These are phyloP conservation scores for Kitagawia praeruptora DNA, from an alignment of 129 eudicot genomes.

Conservation along the genomic window DNA sequence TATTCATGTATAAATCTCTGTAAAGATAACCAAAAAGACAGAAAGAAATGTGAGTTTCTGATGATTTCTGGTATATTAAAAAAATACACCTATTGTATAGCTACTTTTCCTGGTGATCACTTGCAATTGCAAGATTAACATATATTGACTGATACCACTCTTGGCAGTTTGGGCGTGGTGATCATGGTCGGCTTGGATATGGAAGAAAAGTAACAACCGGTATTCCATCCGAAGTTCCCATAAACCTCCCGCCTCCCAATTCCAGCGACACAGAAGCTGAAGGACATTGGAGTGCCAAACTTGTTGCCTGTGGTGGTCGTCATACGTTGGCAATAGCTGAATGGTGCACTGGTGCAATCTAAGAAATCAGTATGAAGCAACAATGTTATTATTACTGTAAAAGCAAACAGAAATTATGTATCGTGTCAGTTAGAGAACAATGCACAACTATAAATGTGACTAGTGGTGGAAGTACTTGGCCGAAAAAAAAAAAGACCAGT, in stretches of 20 bases:
- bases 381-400: neutral
- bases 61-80: neutral
- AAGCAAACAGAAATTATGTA: neutral
- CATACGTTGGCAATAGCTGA: constrained; percentile 76
- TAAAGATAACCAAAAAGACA: neutral
- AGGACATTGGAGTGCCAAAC: constrained; percentile 81
- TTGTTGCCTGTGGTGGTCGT: constrained; percentile 95
- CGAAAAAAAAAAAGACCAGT: neutral
- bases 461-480: neutral
- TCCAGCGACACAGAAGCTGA: constrained; percentile 20
- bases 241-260: constrained; percentile 48
- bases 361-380: constrained; percentile 15
- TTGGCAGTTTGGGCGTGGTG: constrained; percentile 90
- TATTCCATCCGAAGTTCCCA: constrained; percentile 88
- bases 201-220: constrained; percentile 88
- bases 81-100: neutral
- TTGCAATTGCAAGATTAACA: neutral
- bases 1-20: neutral
- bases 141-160: neutral
- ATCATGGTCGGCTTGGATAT: constrained; percentile 95
- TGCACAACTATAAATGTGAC: neutral
- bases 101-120: neutral
- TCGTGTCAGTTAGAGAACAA: no score
- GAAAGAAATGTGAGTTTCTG: neutral
- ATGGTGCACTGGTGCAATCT: constrained; percentile 41